These are phyloP conservation scores for Phytophthora aleatoria DNA, from an alignment of 352 stramenopile genomes.

Conservation along the genomic window DNA sequence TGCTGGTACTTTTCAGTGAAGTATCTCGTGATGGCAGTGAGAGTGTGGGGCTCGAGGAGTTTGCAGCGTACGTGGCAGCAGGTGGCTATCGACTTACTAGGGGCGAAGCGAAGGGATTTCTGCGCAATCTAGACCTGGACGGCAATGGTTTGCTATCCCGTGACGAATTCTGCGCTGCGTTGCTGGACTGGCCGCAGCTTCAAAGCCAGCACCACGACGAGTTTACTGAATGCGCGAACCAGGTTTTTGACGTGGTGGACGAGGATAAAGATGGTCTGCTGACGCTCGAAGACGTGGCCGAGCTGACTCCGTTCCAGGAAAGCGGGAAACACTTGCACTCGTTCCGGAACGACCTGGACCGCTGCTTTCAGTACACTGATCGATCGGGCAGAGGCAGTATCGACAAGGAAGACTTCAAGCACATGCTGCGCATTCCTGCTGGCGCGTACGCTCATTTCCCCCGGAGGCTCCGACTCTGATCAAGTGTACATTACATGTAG, in stretches of 20 bases:
- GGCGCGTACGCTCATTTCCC: constrained; percentile 60
- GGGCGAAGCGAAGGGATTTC: constrained; percentile 64
- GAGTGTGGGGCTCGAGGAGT: constrained; percentile 57
- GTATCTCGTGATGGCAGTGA: constrained; percentile 53
- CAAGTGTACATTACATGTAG: neutral
- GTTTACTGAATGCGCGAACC: constrained; percentile 40
- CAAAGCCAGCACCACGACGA: constrained; percentile 39
- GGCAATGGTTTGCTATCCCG: constrained; percentile 62
- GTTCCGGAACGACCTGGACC: constrained; percentile 63
- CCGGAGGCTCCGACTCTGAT: constrained; percentile 34
- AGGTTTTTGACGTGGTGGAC: constrained; percentile 62
- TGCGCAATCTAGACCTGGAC: constrained; percentile 64
- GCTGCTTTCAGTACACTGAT: constrained; percentile 66
- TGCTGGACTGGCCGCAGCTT: constrained; percentile 70
- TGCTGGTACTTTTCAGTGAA: constrained; percentile 74
- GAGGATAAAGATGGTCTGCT: constrained; percentile 56
- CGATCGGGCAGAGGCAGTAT: constrained; percentile 41
- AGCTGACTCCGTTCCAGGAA: constrained; percentile 45
- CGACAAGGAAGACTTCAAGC: constrained; percentile 46
- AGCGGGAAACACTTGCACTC: constrained; percentile 40
- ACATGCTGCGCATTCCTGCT: constrained; percentile 55
- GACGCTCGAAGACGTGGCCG: constrained; percentile 46
- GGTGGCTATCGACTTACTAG: constrained; percentile 66
- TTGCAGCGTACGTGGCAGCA: constrained; percentile 54
- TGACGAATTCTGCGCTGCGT: constrained; percentile 70